Percentiles rank a stretch among this genome's conserved stretches.
Evolutionary conservation across 176 grass and related monocot species (phyloP).

Genomic region (Themeda triandra): DNA sequence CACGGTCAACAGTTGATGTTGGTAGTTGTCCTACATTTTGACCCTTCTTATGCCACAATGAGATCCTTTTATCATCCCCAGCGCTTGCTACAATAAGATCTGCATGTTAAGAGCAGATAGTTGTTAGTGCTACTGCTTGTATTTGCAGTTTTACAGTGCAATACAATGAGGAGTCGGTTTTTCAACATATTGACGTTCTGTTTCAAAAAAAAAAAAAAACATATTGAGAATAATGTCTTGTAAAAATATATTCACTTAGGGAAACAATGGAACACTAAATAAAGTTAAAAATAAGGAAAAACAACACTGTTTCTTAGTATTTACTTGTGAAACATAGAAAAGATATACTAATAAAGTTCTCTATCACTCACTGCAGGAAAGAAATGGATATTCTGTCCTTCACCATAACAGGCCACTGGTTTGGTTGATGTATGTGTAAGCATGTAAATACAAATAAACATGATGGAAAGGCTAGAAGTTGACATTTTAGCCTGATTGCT

Average conservation of each 20-base stretch:
- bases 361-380: neutral
- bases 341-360: neutral
- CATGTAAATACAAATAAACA: slow-evolving; percentile 1
- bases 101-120: slow-evolving; percentile 42
- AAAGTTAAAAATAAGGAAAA: neutral
- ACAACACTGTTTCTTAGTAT: neutral
- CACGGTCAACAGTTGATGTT: slow-evolving; percentile 62
- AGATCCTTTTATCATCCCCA: slow-evolving; percentile 96
- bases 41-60: slow-evolving; percentile 91
- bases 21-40: slow-evolving; percentile 79
- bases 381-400: neutral
- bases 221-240: neutral
- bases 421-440: neutral
- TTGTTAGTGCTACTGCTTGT: neutral
- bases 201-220: neutral
- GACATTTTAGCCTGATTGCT: slow-evolving; percentile 11
- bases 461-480: neutral
- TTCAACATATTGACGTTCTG: neutral
- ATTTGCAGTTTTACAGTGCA: slow-evolving; percentile 12
- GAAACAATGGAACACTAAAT: neutral
- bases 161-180: slow-evolving; percentile 6
- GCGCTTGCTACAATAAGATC: slow-evolving; percentile 91
- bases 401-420: neutral
- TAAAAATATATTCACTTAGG: neutral
- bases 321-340: neutral